A percentile compares a stretch with the other conserved stretches of the same genome.
Evolutionary conservation across 1,139 yeast genomes (phyloP).

Genomic region (Hanseniaspora gamundiae): DNA sequence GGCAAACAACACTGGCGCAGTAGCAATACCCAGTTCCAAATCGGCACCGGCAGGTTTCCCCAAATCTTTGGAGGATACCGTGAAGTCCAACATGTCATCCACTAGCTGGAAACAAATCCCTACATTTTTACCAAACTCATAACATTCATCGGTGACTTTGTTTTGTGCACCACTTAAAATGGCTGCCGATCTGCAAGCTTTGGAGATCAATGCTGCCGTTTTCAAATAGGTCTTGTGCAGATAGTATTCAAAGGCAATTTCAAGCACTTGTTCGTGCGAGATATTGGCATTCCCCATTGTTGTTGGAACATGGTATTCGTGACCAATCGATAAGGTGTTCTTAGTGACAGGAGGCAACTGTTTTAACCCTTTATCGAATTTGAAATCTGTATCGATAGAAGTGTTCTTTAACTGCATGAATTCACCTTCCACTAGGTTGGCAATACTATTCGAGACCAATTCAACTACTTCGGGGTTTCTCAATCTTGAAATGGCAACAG

Average conservation of each 20-base stretch:
- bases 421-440: constrained; percentile 95
- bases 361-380: constrained; percentile 32
- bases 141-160: constrained; percentile 67
- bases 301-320: constrained; percentile 42
- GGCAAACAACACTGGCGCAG: constrained; percentile 92
- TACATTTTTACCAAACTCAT: constrained; percentile 82
- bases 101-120: constrained; percentile 95
- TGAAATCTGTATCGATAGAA: constrained; percentile 40
- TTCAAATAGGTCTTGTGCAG: constrained; percentile 89
- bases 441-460: constrained; percentile 87
- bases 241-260: constrained; percentile 89
- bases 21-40: constrained; percentile 83
- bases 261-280: constrained; percentile 57
- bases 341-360: constrained; percentile 50
- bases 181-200: constrained; percentile 87
- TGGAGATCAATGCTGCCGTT: constrained; percentile 93
- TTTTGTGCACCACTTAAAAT: constrained; percentile 78
- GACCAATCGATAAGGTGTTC: constrained; percentile 38
- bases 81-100: constrained; percentile 91
- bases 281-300: constrained; percentile 29
- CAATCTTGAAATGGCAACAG: constrained; percentile 85
- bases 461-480: constrained; percentile 97
- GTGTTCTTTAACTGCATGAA: constrained; percentile 96
- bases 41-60: constrained; percentile 98
- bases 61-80: constrained; percentile 65